Conservation (phyloP, 2,329 filamentous ascomycete species). For the Sarocladiaceae sp. region DNA sequence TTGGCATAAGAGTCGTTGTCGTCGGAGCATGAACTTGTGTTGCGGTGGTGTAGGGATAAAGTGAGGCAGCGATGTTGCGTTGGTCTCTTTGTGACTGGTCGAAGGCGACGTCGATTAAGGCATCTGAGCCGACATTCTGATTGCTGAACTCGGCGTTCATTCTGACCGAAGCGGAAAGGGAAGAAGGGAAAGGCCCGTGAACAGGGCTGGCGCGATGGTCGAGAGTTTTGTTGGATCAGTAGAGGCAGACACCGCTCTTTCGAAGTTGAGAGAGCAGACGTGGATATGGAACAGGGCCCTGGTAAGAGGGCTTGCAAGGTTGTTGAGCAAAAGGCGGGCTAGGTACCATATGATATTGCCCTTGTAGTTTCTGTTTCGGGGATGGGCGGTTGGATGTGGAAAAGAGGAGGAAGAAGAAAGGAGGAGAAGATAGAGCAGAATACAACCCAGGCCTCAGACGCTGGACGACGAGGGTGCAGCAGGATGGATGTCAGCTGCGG, state of each 20-base stretch:
- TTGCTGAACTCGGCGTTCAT: slow-evolving; percentile 57
- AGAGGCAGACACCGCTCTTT: slow-evolving; percentile 42
- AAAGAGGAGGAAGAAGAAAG: slow-evolving; percentile 8
- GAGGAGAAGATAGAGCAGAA: background rate
- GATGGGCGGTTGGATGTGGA: background rate
- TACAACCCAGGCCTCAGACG: slow-evolving; percentile 4
- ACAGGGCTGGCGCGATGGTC: background rate
- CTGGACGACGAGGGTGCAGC: background rate
- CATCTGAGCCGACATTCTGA: slow-evolving; percentile 50
- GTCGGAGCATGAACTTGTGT: slow-evolving; percentile 18
- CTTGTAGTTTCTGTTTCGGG: slow-evolving; percentile 5
- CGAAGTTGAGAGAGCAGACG: slow-evolving; percentile 9
- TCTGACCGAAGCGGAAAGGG: slow-evolving; percentile 29
- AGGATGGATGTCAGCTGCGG: background rate
- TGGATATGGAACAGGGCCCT: slow-evolving; percentile 9
- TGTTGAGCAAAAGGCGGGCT: slow-evolving; percentile 6
- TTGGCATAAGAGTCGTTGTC: slow-evolving; percentile 30
- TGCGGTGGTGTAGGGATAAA: slow-evolving; percentile 7
- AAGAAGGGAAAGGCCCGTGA: slow-evolving; percentile 15
- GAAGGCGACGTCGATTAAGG: slow-evolving; percentile 57
- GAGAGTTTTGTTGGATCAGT: slow-evolving; percentile 30
- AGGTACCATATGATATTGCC: slow-evolving; percentile 3
- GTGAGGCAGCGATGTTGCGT: slow-evolving; percentile 9
- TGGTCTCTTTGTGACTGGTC: slow-evolving; percentile 39
- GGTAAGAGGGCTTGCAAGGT: slow-evolving; percentile 3